phyloP scores from a whole-genome alignment of 2,329 filamentous ascomycete genomes.

The Chalaropsis ovoidea region DNA sequence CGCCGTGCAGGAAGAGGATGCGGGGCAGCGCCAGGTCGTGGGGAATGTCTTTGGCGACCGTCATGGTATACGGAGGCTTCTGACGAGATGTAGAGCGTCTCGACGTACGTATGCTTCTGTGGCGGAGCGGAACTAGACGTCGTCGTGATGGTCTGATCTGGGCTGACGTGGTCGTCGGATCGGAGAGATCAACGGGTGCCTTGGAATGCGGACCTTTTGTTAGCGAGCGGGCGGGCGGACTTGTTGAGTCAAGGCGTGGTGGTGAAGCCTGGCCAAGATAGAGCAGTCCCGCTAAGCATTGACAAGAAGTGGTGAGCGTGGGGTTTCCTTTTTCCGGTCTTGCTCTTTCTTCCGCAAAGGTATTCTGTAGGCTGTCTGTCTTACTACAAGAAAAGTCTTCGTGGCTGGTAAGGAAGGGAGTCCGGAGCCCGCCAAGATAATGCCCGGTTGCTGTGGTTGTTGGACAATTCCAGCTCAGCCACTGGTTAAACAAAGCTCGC shows the following conservation, averaged over 20 bases:
- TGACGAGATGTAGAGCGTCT: neutral
- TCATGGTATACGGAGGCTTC: conserved; percentile 14
- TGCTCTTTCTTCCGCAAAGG: neutral
- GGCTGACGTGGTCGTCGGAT: neutral
- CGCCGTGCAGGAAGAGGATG: conserved; percentile 72
- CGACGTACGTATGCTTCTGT: neutral
- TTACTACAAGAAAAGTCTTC: neutral
- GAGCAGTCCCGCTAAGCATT: neutral
- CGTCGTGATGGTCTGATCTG: neutral
- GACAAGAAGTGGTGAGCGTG: neutral
- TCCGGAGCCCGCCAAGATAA: conserved; percentile 13
- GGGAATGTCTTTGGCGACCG: conserved; percentile 8
- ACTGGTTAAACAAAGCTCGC: neutral
- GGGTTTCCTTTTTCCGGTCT: neutral
- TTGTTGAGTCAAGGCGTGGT: neutral
- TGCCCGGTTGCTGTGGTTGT: conserved; percentile 13
- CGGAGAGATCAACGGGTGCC: neutral
- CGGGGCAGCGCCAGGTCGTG: conserved; percentile 41
- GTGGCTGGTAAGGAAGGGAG: conserved; percentile 1
- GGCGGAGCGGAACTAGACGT: neutral
- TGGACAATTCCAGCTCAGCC: neutral
- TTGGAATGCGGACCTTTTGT: neutral
- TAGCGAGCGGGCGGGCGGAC: neutral
- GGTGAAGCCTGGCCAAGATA: neutral
- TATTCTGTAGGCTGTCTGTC: neutral